phyloP scores from a whole-genome alignment of 2,329 filamentous ascomycete genomes.

The Diatrype stigma region DNA sequence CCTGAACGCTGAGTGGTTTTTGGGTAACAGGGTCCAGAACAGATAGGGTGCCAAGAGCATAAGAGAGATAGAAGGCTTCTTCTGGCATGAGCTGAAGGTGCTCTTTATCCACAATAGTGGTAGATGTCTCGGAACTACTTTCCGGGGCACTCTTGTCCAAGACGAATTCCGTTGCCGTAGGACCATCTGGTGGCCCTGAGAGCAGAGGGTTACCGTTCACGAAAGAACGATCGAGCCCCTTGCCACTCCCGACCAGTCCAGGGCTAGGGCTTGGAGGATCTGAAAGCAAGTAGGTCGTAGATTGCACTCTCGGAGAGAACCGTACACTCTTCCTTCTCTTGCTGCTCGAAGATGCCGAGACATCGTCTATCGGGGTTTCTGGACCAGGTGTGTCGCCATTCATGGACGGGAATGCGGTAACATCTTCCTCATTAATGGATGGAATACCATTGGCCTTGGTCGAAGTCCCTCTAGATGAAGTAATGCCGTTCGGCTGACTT shows the following conservation, averaged over 20 bases:
- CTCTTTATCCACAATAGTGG: constrained; percentile 55
- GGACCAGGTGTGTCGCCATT: background rate
- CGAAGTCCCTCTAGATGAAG: background rate
- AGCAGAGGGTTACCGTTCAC: constrained; percentile 10
- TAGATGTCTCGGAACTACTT: background rate
- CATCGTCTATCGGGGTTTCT: constrained; percentile 6
- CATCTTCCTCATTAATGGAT: background rate
- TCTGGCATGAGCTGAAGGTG: constrained; percentile 89
- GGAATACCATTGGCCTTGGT: background rate
- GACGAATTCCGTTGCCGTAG: constrained; percentile 10
- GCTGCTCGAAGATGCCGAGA: constrained; percentile 1
- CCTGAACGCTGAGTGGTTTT: constrained; percentile 43
- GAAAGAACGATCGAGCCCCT: constrained; percentile 9
- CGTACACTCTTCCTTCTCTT: constrained; percentile 62
- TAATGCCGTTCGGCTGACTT: background rate
- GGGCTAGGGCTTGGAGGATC: constrained; percentile 49
- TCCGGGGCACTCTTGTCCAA: constrained; percentile 3
- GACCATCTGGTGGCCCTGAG: constrained; percentile 9
- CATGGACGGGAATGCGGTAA: background rate
- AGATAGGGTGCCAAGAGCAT: constrained; percentile 70
- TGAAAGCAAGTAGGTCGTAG: constrained; percentile 52
- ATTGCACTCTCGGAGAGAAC: constrained; percentile 65
- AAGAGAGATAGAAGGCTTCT: constrained; percentile 87
- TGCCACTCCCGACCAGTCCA: constrained; percentile 17
- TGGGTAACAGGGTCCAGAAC: constrained; percentile 51